Evolutionary conservation across 2,329 filamentous ascomycete genomes (phyloP).

Genomic region (Neofusicoccum sp.): DNA sequence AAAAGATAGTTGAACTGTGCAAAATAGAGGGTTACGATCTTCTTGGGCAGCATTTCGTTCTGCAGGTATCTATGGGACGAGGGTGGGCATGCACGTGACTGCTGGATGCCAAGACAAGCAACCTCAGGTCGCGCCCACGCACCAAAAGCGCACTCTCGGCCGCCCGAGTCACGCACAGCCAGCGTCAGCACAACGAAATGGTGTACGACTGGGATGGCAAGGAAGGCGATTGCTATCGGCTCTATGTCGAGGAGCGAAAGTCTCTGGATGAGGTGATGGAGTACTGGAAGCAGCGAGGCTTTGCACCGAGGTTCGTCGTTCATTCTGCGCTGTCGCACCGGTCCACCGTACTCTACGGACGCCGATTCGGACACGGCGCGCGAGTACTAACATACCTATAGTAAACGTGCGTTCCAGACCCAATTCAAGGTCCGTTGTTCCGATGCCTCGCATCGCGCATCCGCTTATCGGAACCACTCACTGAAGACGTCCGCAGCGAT

Average conservation of each 20-base stretch:
- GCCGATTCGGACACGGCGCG: slow-evolving; percentile 6
- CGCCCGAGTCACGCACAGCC: background rate
- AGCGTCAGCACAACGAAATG: slow-evolving; percentile 3
- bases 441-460: background rate
- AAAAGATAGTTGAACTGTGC: background rate
- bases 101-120: background rate
- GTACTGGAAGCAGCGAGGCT: slow-evolving; percentile 62
- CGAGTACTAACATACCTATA: slow-evolving; percentile 32
- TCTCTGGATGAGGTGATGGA: slow-evolving; percentile 72
- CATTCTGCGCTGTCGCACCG: slow-evolving; percentile 4
- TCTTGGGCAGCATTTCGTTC: background rate
- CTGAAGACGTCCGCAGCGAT: slow-evolving; percentile 47
- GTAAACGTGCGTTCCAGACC: slow-evolving; percentile 73
- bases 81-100: background rate
- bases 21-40: no score
- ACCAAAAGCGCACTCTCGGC: slow-evolving; percentile 13
- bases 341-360: slow-evolving; percentile 19
- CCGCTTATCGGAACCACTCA: background rate
- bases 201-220: slow-evolving; percentile 59
- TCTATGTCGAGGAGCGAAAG: slow-evolving; percentile 76
- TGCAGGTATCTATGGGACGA: background rate
- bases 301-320: slow-evolving; percentile 63
- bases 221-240: slow-evolving; percentile 62
- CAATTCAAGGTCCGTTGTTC: slow-evolving; percentile 59
- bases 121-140: slow-evolving; percentile 2